phyloP scores from a whole-genome alignment of 73 alveolate genomes.

The Halteria grandinella region DNA sequence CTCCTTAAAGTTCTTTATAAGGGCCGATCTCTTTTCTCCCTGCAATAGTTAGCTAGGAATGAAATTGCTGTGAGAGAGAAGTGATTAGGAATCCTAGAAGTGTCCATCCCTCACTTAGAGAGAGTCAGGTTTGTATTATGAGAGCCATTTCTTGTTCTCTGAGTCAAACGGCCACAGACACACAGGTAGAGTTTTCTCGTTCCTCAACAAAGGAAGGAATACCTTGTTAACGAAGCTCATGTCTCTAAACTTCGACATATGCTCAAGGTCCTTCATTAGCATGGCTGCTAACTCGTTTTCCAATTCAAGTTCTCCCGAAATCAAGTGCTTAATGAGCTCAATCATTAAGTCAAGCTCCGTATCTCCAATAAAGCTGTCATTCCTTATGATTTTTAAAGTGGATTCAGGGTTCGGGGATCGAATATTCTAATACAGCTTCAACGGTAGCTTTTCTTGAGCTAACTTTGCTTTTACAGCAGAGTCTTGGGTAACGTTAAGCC shows the following conservation, averaged over 20 bases:
- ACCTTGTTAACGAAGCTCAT: slow-evolving; percentile 58
- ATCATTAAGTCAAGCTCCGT: background rate
- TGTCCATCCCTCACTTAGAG: no score
- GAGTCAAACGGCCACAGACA: slow-evolving; percentile 59
- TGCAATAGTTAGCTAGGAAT: slow-evolving; percentile 2
- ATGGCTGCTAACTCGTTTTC: slow-evolving; percentile 37
- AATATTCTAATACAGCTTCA: slow-evolving; percentile 33
- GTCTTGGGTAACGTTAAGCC: slow-evolving; percentile 31
- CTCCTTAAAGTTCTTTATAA: slow-evolving; percentile 31
- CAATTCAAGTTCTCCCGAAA: slow-evolving; percentile 26
- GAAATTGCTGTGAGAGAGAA: background rate
- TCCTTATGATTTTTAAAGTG: background rate
- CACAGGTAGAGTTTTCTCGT: slow-evolving; percentile 59
- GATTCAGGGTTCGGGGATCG: background rate
- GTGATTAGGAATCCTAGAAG: no score
- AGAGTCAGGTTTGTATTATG: slow-evolving; percentile 37
- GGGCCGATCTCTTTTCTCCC: slow-evolving; percentile 19
- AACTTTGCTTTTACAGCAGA: background rate
- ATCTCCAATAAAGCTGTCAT: slow-evolving; percentile 4
- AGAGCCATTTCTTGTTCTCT: slow-evolving; percentile 21
- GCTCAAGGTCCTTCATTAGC: slow-evolving; percentile 42
- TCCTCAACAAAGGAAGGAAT: slow-evolving; percentile 45
- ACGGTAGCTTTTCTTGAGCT: slow-evolving; percentile 11
- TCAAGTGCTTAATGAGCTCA: slow-evolving; percentile 43
- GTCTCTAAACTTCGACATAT: slow-evolving; percentile 40